Base-by-base conservation (phyloP, 2,329 filamentous ascomycete genomes). In the Pseudogymnoascus pannorum region DNA sequence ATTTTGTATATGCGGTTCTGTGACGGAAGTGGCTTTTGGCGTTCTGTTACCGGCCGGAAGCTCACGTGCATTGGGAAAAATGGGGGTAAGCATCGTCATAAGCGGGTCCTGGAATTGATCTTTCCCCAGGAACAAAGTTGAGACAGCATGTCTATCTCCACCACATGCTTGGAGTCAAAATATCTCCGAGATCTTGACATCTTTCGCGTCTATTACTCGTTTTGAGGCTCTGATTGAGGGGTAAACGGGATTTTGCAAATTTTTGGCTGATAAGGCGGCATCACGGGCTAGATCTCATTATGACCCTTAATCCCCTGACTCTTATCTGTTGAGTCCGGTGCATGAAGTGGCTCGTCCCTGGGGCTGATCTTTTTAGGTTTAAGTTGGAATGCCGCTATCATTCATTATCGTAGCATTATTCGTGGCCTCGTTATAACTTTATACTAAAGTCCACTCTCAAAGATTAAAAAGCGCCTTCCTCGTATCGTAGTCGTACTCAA, bases 401-500 rank as follows among this genome's bases (percentile, higher is more conserved):
- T 16, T 48, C 20, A 4, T n/a, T 26, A 6, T 26, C 20, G 8
- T 5, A 26, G 9, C 5, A 6, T 24, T 48, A 2, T 26, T n/a
- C 22, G 42, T 24, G 42, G 11, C 42, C 26, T 48, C 20, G 7
- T 8, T 48, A 14, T 26, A 42, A 22, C 22, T 26, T 5, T 20
- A 20, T 48, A 2, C 22, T 9, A 7, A n/a, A 48, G 22, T 48
- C 26, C 3, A 4, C 4, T 26, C 12, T 24, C 33, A 59, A 3
- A 62, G 38, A 5, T 35, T 61, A 36, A 69, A 69, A 11, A 69
- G 64, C 22, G 67, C 67, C 58, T 67, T 67, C 40, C 63, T 62
- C 3, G 67, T 69, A 62, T 68, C 67, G 60, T 68, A 69, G 38
- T 61, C 67, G 54, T 69, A 68, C 38, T 65, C 36, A 11, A 59